phyloP scores from a whole-genome alignment of 1,139 yeast genomes.

The Ogataea hybrid region DNA sequence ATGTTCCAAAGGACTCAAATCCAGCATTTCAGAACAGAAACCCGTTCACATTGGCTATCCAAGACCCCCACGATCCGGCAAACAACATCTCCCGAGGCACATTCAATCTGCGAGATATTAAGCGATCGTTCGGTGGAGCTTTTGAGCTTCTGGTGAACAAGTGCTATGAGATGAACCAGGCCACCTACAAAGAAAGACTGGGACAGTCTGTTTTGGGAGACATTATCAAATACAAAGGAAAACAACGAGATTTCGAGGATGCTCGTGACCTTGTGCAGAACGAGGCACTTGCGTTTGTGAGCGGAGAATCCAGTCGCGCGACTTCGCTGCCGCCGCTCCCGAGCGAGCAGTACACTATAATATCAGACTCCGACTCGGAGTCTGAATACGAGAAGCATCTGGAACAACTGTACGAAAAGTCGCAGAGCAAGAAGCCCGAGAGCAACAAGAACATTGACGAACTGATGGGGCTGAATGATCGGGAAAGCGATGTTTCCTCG shows the following conservation, averaged over 20 bases:
- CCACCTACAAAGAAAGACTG: constrained; percentile 64
- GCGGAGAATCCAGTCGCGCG: constrained; percentile 16
- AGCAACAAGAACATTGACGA: constrained; percentile 18
- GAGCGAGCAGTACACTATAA: constrained; percentile 27
- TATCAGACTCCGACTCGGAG: constrained; percentile 26
- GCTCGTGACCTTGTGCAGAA: constrained; percentile 65
- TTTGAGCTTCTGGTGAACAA: constrained; percentile 73
- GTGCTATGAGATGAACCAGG: constrained; percentile 57
- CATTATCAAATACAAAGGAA: constrained; percentile 73
- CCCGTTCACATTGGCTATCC: constrained; percentile 72
- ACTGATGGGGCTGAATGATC: constrained; percentile 35
- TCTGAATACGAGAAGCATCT: constrained; percentile 14
- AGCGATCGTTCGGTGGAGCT: constrained; percentile 90
- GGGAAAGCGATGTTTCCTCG: constrained; percentile 9
- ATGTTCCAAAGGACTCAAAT: constrained; percentile 55
- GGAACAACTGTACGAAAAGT: constrained; percentile 19
- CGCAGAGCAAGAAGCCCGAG: constrained; percentile 16
- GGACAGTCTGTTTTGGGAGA: constrained; percentile 81
- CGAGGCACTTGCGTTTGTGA: constrained; percentile 45
- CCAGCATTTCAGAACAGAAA: constrained; percentile 55
- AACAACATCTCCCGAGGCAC: constrained; percentile 89
- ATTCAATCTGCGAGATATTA: constrained; percentile 75
- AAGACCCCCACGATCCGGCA: constrained; percentile 81
- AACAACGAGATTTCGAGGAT: constrained; percentile 75
- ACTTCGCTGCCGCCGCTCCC: constrained; percentile 31